A percentile compares a stretch with the other conserved stretches of the same genome.
These are phyloP conservation scores for Senna tora DNA, from an alignment of 306 rosid genomes.

Conservation along the genomic window DNA sequence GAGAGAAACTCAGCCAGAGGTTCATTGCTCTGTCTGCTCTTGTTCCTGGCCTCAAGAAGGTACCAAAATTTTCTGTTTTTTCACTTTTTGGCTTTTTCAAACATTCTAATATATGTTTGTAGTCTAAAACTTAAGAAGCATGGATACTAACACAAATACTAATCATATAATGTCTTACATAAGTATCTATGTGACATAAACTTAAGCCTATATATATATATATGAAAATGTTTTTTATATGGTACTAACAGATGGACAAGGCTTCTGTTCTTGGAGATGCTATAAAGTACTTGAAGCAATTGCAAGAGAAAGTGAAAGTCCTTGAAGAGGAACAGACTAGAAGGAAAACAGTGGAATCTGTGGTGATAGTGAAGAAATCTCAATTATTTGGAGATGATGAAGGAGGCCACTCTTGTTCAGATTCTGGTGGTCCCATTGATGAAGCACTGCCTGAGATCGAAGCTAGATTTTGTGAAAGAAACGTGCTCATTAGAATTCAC, in stretches of 20 bases:
- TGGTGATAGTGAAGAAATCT: slow-evolving; percentile 72
- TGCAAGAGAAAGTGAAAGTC: slow-evolving; percentile 75
- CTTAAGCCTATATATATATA: too few species aligned
- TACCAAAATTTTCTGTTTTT: slow-evolving; percentile 16
- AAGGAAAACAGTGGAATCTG: slow-evolving; percentile 69
- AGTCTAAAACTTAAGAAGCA: background rate
- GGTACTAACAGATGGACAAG: slow-evolving; percentile 77
- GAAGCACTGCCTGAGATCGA: slow-evolving; percentile 85
- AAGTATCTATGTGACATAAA: too few species aligned
- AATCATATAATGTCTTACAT: background rate
- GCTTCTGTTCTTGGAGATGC: slow-evolving; percentile 99
- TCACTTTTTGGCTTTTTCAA: background rate
- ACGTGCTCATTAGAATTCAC: slow-evolving; percentile 81
- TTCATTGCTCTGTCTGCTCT: slow-evolving; percentile 90
- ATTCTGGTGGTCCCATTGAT: slow-evolving; percentile 34
- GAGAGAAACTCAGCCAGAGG: slow-evolving; percentile 91
- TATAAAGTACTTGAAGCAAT: slow-evolving; percentile 79
- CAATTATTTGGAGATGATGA: slow-evolving; percentile 53
- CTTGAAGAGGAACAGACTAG: slow-evolving; percentile 84
- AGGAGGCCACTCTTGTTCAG: slow-evolving; percentile 47
- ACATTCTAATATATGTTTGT: background rate
- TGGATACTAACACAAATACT: too few species aligned
- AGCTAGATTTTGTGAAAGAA: slow-evolving; percentile 78
- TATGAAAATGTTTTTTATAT: background rate
- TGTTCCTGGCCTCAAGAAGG: slow-evolving; percentile 96